A percentile compares a stretch with the other conserved stretches of the same genome.
These are phyloP conservation scores for Aquilaria yunnanensis DNA, from an alignment of 345 rosid genomes.

Conservation along the genomic window DNA sequence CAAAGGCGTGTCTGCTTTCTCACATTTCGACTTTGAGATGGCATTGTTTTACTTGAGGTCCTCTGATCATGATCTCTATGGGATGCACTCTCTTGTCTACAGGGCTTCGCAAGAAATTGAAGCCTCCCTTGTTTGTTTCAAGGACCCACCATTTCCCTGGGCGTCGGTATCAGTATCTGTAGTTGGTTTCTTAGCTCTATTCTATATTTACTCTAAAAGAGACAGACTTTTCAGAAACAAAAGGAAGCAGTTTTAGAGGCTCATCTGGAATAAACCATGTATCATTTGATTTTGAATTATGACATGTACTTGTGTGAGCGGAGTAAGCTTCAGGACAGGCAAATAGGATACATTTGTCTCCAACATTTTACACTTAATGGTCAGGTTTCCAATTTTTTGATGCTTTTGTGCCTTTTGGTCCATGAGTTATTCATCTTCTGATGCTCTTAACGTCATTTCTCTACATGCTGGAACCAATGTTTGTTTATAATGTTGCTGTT, in stretches of 20 bases:
- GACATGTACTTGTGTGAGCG: conserved; percentile 16
- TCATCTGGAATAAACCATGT: conserved; percentile 23
- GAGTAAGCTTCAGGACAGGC: conserved; percentile 5
- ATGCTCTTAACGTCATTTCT: no score
- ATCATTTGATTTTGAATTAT: conserved; percentile 27
- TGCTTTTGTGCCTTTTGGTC: no score
- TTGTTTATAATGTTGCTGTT: no score
- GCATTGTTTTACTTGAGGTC: conserved; percentile 78
- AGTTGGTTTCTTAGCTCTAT: conserved; percentile 49
- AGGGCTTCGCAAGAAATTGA: conserved; percentile 78
- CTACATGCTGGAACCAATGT: no score
- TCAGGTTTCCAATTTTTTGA: no score
- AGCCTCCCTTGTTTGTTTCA: conserved; percentile 86
- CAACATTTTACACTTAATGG: conserved; percentile 2
- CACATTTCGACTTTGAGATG: conserved; percentile 78
- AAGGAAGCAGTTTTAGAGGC: conserved; percentile 87
- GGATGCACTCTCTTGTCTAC: conserved; percentile 72
- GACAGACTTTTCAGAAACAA: conserved; percentile 70
- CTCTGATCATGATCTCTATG: conserved; percentile 76
- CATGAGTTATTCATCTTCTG: no score
- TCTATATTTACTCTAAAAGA: conserved; percentile 48
- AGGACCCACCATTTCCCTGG: conserved; percentile 98
- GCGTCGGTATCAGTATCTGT: conserved; percentile 47
- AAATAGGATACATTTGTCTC: conserved; percentile 14
- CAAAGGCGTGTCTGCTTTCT: conserved; percentile 74